These are phyloP conservation scores for Bocquillonia castaneifolia DNA, from an alignment of 441 rosid genomes.

Conservation along the genomic window DNA sequence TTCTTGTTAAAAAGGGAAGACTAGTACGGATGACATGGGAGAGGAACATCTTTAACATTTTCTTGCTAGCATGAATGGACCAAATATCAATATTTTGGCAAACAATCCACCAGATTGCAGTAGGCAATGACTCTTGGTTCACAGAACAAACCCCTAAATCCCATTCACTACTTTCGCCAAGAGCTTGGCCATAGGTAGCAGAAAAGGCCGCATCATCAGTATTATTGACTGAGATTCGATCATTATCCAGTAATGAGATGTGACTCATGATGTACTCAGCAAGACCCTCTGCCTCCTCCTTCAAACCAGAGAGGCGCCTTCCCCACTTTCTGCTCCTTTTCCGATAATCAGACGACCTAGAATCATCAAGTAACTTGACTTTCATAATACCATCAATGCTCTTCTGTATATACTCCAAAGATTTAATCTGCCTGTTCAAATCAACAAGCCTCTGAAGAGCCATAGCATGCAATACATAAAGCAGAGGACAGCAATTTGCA, in stretches of 20 bases:
- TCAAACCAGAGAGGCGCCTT: slow-evolving; percentile 44
- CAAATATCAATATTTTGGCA: slow-evolving; percentile 77
- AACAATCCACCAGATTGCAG: slow-evolving; percentile 71
- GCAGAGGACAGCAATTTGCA: slow-evolving; percentile 48
- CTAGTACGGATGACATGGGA: slow-evolving; percentile 49
- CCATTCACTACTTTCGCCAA: slow-evolving; percentile 40
- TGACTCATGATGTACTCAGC: slow-evolving; percentile 49
- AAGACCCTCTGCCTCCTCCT: slow-evolving; percentile 70
- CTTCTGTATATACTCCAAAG: slow-evolving; percentile 56
- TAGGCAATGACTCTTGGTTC: slow-evolving; percentile 50
- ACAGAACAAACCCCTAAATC: slow-evolving; percentile 51
- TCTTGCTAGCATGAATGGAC: slow-evolving; percentile 62
- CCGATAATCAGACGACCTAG: slow-evolving; percentile 20
- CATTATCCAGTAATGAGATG: slow-evolving; percentile 37
- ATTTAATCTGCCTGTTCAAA: slow-evolving; percentile 68
- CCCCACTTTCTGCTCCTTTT: slow-evolving; percentile 45
- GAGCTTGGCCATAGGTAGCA: slow-evolving; percentile 19
- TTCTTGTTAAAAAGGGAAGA: slow-evolving; percentile 38
- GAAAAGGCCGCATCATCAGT: slow-evolving; percentile 24
- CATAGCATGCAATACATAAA: slow-evolving; percentile 53
- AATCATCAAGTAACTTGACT: slow-evolving; percentile 40
- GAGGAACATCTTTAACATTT: slow-evolving; percentile 62
- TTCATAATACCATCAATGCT: slow-evolving; percentile 36
- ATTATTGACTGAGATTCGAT: slow-evolving; percentile 27
- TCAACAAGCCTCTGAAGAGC: slow-evolving; percentile 86